Conservation (phyloP, 768 basidiomycete species). For the Hygrocybe punicea region DNA sequence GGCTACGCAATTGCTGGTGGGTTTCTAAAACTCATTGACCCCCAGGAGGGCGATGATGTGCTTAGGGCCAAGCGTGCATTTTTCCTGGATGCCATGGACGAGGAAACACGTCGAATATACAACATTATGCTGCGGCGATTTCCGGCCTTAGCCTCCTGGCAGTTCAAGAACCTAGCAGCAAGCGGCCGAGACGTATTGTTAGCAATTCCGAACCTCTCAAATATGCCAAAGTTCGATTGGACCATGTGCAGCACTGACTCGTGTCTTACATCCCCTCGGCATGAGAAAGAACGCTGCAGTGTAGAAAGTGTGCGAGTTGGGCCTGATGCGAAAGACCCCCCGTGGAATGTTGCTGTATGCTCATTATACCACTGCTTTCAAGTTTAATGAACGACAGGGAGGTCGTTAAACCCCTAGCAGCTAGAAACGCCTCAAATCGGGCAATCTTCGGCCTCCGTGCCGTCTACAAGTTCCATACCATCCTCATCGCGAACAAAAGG, state of each 20-base stretch:
- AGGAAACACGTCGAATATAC: slow-evolving; percentile 5
- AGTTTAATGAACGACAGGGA: background rate
- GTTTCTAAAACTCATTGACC: slow-evolving; percentile 4
- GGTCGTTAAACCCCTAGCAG: background rate
- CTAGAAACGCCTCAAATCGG: background rate
- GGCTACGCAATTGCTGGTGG: slow-evolving; percentile 18
- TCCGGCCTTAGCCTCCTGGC: slow-evolving; percentile 14
- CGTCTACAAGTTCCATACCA: slow-evolving; percentile 4
- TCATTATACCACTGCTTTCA: background rate
- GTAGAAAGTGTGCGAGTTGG: slow-evolving; percentile 9
- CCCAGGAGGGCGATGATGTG: background rate
- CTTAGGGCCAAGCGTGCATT: slow-evolving; percentile 1
- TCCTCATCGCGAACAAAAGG: background rate
- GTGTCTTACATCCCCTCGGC: slow-evolving; percentile 2
- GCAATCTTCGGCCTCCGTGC: background rate
- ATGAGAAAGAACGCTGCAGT: slow-evolving; percentile 1
- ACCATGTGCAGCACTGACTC: slow-evolving; percentile 5
- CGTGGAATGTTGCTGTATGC: slow-evolving; percentile 12
- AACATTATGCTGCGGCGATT: slow-evolving; percentile 3
- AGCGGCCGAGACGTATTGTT: slow-evolving; percentile 13
- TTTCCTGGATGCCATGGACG: slow-evolving; percentile 10
- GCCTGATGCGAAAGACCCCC: slow-evolving; percentile 14
- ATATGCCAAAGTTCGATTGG: slow-evolving; percentile 15
- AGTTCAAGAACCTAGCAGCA: slow-evolving; percentile 13
- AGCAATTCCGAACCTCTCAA: slow-evolving; percentile 12